Evolutionary conservation across 1,284 basidiomycete genomes (phyloP).

Genomic region (Puccinia horiana): DNA sequence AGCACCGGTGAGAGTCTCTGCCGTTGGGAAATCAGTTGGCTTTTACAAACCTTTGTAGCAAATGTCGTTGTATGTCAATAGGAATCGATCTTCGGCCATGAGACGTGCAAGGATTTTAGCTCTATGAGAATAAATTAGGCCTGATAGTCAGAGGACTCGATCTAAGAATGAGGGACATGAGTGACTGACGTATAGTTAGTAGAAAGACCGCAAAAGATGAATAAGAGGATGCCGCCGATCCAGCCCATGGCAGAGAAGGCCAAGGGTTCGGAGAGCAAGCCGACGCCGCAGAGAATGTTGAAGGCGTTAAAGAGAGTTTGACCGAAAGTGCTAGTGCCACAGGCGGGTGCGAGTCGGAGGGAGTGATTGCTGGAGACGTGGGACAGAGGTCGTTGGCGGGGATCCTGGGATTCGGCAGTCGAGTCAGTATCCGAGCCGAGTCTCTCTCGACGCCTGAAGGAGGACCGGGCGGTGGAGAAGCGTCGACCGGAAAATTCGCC

Average conservation of each 20-base stretch:
- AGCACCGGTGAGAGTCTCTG: background rate
- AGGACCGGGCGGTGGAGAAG: slow-evolving; percentile 18
- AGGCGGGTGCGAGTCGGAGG: background rate
- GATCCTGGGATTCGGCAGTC: background rate
- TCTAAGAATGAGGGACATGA: too few relatives aligned
- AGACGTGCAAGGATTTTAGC: slow-evolving; percentile 45
- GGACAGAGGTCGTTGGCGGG: background rate
- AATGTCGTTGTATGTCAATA: slow-evolving; percentile 43
- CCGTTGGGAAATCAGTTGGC: background rate
- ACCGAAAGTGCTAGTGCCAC: slow-evolving; percentile 37
- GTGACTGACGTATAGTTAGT: slow-evolving; percentile 42
- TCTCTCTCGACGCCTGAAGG: slow-evolving; percentile 20
- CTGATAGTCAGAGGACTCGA: background rate
- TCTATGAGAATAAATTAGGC: background rate
- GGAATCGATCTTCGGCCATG: slow-evolving; percentile 39
- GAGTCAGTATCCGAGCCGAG: background rate
- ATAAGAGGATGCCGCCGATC: slow-evolving; percentile 29
- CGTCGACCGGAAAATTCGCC: slow-evolving; percentile 2
- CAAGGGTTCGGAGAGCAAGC: slow-evolving; percentile 43
- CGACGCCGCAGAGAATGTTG: slow-evolving; percentile 38
- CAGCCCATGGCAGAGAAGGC: slow-evolving; percentile 43
- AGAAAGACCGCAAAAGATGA: slow-evolving; percentile 36
- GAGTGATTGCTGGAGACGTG: background rate
- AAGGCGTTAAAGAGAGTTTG: slow-evolving; percentile 45
- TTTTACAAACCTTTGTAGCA: slow-evolving; percentile 39